phyloP scores from a whole-genome alignment of 1,284 basidiomycete species.

The Fomitopsis pinicola region DNA sequence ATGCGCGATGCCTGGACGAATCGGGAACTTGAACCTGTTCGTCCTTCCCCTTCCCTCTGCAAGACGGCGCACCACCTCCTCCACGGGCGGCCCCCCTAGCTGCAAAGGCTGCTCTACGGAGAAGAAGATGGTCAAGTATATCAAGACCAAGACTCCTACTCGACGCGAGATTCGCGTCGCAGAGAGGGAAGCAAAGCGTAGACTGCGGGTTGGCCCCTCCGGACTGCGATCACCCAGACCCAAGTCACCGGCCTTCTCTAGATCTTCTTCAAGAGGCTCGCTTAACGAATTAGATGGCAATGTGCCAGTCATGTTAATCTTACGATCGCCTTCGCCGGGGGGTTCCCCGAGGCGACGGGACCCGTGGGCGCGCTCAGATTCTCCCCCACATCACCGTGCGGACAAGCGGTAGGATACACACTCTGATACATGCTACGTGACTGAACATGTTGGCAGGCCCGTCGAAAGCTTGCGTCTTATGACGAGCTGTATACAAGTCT shows the following conservation, averaged over 20 bases:
- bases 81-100: not conserved
- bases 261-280: not conserved
- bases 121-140: conserved; percentile 13
- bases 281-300: not conserved
- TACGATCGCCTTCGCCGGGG: not conserved
- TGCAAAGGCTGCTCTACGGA: not conserved
- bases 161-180: conserved; percentile 9
- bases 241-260: not conserved
- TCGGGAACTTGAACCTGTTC: not conserved
- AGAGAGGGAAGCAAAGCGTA: not conserved
- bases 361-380: not conserved
- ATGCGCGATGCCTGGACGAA: not conserved
- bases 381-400: not conserved
- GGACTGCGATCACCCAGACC: not conserved
- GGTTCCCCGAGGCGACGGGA: not conserved
- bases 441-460: not conserved
- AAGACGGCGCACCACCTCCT: not conserved
- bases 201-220: not conserved
- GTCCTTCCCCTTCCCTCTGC: not conserved
- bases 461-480: not conserved
- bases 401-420: not conserved
- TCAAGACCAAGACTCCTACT: conserved; percentile 9
- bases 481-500: not conserved
- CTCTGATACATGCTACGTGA: not conserved
- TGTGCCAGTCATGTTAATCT: not conserved